Conservation (phyloP, 306 rosid genomes). For the Herpetospermum pedunculosum region DNA sequence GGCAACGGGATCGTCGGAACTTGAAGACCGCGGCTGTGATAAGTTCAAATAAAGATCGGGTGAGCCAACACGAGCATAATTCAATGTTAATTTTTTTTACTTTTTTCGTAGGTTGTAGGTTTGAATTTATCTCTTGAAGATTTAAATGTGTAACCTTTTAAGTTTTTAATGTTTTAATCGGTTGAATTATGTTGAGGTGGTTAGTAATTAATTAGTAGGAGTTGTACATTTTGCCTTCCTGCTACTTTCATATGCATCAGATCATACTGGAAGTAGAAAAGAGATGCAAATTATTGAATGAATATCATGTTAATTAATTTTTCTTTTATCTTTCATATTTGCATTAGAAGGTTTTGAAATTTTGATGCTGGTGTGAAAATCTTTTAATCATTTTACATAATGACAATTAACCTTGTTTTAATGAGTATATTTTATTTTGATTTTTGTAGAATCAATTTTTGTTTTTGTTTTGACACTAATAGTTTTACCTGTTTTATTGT, state of each 20-base stretch:
- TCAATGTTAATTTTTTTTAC: no score
- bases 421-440: neutral
- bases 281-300: neutral
- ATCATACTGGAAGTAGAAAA: neutral
- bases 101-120: no score
- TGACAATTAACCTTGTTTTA: no score
- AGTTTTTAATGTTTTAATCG: neutral
- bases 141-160: neutral
- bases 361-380: no score
- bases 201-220: neutral
- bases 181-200: neutral
- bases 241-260: neutral
- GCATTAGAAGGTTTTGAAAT: no score
- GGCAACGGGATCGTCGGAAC: slow-evolving; percentile 7
- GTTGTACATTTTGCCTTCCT: neutral
- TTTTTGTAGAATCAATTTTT: neutral
- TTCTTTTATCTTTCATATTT: neutral
- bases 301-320: neutral
- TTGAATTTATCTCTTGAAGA: no score
- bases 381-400: no score
- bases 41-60: no score
- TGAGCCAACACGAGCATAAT: neutral
- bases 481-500: no score
- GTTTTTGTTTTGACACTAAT: no score
- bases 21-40: neutral